phyloP scores from a whole-genome alignment of 345 rosid species.

The Trapa bicornis region DNA sequence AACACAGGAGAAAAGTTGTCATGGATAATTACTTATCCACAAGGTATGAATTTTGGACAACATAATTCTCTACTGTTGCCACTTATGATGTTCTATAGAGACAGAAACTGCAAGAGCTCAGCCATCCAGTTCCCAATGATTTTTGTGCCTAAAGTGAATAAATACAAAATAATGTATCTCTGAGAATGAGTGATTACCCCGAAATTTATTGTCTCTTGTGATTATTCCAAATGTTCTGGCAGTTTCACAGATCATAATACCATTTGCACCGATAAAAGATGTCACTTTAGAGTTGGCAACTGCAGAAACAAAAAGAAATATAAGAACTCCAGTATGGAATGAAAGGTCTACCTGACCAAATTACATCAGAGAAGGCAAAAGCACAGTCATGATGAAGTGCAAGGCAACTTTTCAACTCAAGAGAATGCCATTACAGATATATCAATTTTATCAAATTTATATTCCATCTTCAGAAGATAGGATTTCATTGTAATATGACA shows the following conservation, averaged over 20 bases:
- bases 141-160: neutral
- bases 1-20: neutral
- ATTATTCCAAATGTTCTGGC: conserved; percentile 75
- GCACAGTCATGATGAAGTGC: neutral
- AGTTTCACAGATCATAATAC: conserved; percentile 89
- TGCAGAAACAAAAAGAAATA: conserved; percentile 16
- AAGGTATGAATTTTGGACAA: neutral
- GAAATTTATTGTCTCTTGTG: conserved; percentile 45
- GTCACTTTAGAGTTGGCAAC: conserved; percentile 62
- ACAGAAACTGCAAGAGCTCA: neutral
- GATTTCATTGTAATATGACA: neutral
- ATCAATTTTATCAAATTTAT: neutral
- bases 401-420: neutral
- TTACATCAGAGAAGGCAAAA: neutral
- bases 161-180: neutral
- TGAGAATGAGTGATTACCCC: conserved; percentile 23
- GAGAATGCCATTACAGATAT: neutral
- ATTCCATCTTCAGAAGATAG: neutral
- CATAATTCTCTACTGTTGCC: neutral
- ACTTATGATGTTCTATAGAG: no score
- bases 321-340: neutral
- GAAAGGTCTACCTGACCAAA: neutral
- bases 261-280: conserved; percentile 52
- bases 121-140: neutral
- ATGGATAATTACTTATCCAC: neutral